These are phyloP conservation scores for Xylariaceae sp. DNA, from an alignment of 2,329 filamentous ascomycete species.

Conservation along the genomic window DNA sequence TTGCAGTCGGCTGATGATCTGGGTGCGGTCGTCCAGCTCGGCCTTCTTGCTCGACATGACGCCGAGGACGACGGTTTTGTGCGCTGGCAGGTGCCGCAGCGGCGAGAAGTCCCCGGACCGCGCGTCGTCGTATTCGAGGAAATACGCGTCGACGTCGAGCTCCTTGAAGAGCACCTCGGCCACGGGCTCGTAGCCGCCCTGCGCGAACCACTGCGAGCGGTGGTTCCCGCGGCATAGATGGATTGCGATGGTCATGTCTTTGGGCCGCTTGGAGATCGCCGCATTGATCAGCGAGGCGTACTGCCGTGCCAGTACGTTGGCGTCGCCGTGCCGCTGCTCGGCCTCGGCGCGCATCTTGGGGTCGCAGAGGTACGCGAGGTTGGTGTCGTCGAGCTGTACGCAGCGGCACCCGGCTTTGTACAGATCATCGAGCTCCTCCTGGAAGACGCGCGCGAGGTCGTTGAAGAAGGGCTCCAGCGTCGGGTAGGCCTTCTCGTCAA, in stretches of 20 bases:
- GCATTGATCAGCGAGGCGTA: conserved; percentile 54
- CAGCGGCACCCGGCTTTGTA: conserved; percentile 52
- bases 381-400: conserved; percentile 57
- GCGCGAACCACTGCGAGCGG: conserved; percentile 53
- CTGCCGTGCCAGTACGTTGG: conserved; percentile 45
- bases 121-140: conserved; percentile 57
- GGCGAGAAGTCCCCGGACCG: conserved; percentile 53
- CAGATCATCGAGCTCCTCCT: conserved; percentile 49
- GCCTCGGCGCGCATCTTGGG: conserved; percentile 51
- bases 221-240: conserved; percentile 57
- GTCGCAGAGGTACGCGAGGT: conserved; percentile 57
- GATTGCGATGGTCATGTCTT: conserved; percentile 53
- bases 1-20: conserved; percentile 38
- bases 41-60: conserved; percentile 55
- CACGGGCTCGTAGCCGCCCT: conserved; percentile 55
- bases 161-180: conserved; percentile 55
- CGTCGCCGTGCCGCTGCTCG: conserved; percentile 48
- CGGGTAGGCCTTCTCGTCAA: conserved; percentile 50
- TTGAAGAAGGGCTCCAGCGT: conserved; percentile 53
- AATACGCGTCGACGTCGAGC: conserved; percentile 55
- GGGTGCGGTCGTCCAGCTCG: conserved; percentile 48
- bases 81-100: conserved; percentile 48
- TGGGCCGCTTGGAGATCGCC: conserved; percentile 48
- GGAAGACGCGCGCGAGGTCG: conserved; percentile 52
- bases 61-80: conserved; percentile 54